These are phyloP conservation scores for Mucor saturninus DNA, from an alignment of 371 early-diverging fungal genomes.

Conservation along the genomic window DNA sequence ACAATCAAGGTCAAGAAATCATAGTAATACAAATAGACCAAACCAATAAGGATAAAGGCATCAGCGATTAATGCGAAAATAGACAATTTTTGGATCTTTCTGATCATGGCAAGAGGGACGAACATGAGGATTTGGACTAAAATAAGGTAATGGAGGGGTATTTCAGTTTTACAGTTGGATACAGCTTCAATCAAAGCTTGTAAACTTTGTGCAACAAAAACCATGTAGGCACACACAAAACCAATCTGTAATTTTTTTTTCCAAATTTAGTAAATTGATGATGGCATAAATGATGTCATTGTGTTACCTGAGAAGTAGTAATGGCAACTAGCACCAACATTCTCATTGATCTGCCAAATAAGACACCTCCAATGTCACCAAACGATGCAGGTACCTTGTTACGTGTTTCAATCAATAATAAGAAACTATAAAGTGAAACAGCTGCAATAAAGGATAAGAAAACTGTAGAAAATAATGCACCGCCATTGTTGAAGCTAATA, in stretches of 20 bases:
- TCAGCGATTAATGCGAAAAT: constrained; percentile 84
- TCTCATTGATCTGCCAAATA: constrained; percentile 78
- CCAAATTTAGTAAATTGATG: background rate
- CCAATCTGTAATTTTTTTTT: constrained; percentile 59
- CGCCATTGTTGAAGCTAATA: constrained; percentile 68
- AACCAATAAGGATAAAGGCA: constrained; percentile 80
- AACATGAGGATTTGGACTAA: constrained; percentile 73
- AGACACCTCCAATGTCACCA: constrained; percentile 73
- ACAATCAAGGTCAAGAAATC: constrained; percentile 69
- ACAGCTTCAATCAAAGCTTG: constrained; percentile 69
- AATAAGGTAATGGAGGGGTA: constrained; percentile 59
- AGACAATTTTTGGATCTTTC: constrained; percentile 82
- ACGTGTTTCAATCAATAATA: constrained; percentile 66
- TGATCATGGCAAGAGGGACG: constrained; percentile 83
- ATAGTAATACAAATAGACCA: constrained; percentile 81
- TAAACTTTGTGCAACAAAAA: constrained; percentile 85
- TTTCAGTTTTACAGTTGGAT: constrained; percentile 43
- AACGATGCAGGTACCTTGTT: constrained; percentile 64
- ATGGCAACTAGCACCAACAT: constrained; percentile 73
- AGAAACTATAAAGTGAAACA: constrained; percentile 63
- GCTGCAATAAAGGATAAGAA: constrained; percentile 57
- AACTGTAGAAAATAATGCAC: constrained; percentile 61
- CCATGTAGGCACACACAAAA: constrained; percentile 88
- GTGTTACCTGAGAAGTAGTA: constrained; percentile 73
- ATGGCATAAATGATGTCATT: background rate